Evolutionary conservation across 768 basidiomycete genomes (phyloP), one percentile per base, ranked within the genome.

Genomic region (Boletus tylopilopsis): DNA sequence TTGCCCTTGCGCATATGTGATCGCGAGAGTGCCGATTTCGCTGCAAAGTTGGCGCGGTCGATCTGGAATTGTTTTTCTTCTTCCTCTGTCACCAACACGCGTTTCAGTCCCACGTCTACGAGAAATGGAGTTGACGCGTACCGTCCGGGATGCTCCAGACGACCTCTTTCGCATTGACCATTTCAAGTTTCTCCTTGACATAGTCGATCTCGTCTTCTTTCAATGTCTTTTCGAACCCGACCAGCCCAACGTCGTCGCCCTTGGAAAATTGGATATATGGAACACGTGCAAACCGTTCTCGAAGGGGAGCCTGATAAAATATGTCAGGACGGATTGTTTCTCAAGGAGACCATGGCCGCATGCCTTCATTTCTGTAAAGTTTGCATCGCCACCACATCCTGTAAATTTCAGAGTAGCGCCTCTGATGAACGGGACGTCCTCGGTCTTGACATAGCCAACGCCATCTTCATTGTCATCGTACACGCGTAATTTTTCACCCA

Each of bases 31-130:
- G 61, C 67, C 5, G 73, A 74, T 55, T 76, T 78, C 1, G 87
- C 88, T 4, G 85, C 83, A 16, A 76, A 73, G 53, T 84, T 78
- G 2, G 87, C 87, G 11, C 88, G 84, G 61, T 88, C 82, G 24
- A 88, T 72, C 60, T 86, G 84, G 71, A 89, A 88, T 2, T 71
- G 69, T 59, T 81, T 84, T 58, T 90, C 87, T 41, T 80, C 80
- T 22, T 82, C 81, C 75, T 88, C 88, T 87, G 59, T 42, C 54
- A 21, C 51, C 6, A 45, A 19, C 7, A 15, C 2, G 16, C 13
- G 7, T 9, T 37, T 54, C 16, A 12, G 25, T 35, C 8, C 19
- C 27, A 19, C 16, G 30, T 24, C 16, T n/a, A 27, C 4, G 21
- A 12, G 24, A 1, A 41, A 25, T 22, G 8, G 7, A 29, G n/a